Conservation (phyloP, 768 basidiomycete genomes). For the Kondoa malvinella region DNA sequence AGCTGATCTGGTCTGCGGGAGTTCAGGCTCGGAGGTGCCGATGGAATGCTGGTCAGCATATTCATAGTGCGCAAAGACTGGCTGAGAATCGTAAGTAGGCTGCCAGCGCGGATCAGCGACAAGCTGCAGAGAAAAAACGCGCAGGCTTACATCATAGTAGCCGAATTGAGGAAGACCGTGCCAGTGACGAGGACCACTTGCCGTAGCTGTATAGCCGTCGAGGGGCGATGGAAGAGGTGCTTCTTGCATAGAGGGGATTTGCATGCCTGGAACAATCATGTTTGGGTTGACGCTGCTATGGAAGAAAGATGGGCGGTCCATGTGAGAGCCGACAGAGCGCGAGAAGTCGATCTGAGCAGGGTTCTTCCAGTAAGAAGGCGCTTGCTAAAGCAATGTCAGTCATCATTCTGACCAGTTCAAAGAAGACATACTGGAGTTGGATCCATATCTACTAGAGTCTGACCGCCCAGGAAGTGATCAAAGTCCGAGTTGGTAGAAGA, state of each 20-base stretch:
- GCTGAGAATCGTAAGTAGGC: background rate
- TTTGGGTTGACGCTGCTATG: background rate
- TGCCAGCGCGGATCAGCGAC: background rate
- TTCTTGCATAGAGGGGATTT: background rate
- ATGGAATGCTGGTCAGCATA: background rate
- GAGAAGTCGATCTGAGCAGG: background rate
- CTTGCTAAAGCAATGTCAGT: background rate
- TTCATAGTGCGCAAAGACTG: background rate
- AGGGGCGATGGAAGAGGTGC: background rate
- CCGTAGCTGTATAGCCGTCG: background rate
- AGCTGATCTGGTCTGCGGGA: background rate
- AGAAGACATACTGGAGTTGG: background rate
- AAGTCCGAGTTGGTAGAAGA: background rate
- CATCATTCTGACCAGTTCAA: background rate
- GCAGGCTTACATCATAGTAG: background rate
- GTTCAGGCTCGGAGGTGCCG: background rate
- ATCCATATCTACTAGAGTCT: background rate
- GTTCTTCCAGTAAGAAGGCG: background rate
- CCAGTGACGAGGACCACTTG: background rate
- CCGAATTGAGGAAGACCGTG: background rate
- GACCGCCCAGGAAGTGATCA: background rate
- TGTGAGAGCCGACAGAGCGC: background rate
- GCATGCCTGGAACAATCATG: background rate
- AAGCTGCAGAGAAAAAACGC: background rate
- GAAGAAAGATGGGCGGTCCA: background rate